A percentile compares a stretch with the other conserved stretches of the same genome.
These are phyloP conservation scores for Pseudocercospora fuligena DNA, from an alignment of 2,329 filamentous ascomycete genomes.

Conservation along the genomic window DNA sequence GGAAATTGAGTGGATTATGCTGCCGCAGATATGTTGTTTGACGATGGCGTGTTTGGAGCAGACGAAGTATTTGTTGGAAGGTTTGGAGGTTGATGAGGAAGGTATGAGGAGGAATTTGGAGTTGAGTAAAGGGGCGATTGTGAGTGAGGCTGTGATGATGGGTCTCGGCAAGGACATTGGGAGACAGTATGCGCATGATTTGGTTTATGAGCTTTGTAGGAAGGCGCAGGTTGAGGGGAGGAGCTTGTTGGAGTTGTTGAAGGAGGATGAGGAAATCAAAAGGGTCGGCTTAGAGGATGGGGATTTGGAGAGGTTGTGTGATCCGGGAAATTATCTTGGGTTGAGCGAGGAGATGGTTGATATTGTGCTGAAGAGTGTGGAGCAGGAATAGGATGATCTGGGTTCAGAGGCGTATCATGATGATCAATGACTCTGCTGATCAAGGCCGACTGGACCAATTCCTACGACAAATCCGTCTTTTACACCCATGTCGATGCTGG, in stretches of 20 bases:
- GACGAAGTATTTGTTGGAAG: constrained; percentile 32
- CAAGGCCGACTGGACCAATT: no score
- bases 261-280: constrained; percentile 32
- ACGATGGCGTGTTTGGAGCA: constrained; percentile 34
- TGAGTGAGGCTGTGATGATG: constrained; percentile 47
- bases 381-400: not conserved
- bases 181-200: constrained; percentile 42
- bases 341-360: constrained; percentile 37
- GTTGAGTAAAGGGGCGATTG: constrained; percentile 42
- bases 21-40: constrained; percentile 37
- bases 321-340: constrained; percentile 37
- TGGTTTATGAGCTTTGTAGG: constrained; percentile 44
- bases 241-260: constrained; percentile 32
- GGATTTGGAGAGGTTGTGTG: constrained; percentile 33
- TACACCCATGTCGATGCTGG: not conserved
- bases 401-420: no score
- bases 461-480: no score
- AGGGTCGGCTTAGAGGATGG: constrained; percentile 26
- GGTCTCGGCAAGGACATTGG: constrained; percentile 44
- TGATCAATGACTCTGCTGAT: no score
- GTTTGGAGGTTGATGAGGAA: constrained; percentile 35
- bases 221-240: constrained; percentile 28
- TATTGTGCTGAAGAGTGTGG: constrained; percentile 25
- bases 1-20: constrained; percentile 39
- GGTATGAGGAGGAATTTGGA: constrained; percentile 38